These are phyloP conservation scores for Paecilomyces formosus DNA, from an alignment of 2,329 filamentous ascomycete species.

Conservation along the genomic window DNA sequence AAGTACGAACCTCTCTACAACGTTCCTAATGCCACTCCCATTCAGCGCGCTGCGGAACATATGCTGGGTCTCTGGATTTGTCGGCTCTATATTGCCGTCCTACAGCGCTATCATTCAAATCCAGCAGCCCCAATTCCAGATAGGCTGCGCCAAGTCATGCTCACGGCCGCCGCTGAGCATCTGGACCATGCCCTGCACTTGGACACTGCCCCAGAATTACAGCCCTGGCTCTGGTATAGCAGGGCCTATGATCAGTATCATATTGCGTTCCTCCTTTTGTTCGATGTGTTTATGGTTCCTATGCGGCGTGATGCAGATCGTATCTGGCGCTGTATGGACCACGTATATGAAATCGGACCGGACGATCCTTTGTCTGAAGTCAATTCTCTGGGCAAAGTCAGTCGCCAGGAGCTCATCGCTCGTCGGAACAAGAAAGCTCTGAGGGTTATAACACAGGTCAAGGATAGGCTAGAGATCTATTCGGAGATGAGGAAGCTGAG, in stretches of 20 bases:
- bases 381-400: slow-evolving; percentile 1
- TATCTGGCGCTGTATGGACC: slow-evolving; percentile 66
- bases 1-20: slow-evolving; percentile 60
- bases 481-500: slow-evolving; percentile 19
- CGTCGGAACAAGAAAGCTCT: slow-evolving; percentile 50
- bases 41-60: slow-evolving; percentile 57
- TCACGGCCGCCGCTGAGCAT: slow-evolving; percentile 51
- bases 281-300: slow-evolving; percentile 57
- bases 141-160: slow-evolving; percentile 55
- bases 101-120: slow-evolving; percentile 59
- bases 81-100: slow-evolving; percentile 57
- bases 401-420: slow-evolving; percentile 10
- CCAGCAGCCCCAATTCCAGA: slow-evolving; percentile 31
- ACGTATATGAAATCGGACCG: slow-evolving; percentile 54
- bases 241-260: slow-evolving; percentile 69
- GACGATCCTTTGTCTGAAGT: slow-evolving; percentile 37
- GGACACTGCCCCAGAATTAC: slow-evolving; percentile 46
- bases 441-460: slow-evolving; percentile 55
- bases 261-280: slow-evolving; percentile 59
- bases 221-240: slow-evolving; percentile 61
- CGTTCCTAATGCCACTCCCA: slow-evolving; percentile 42
- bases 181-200: slow-evolving; percentile 50
- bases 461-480: slow-evolving; percentile 33
- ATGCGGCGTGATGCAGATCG: slow-evolving; percentile 52
- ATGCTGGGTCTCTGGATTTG: slow-evolving; percentile 59